Evolutionary conservation across 1,284 basidiomycete species (phyloP).

Genomic region (Pseudozyma sp.): DNA sequence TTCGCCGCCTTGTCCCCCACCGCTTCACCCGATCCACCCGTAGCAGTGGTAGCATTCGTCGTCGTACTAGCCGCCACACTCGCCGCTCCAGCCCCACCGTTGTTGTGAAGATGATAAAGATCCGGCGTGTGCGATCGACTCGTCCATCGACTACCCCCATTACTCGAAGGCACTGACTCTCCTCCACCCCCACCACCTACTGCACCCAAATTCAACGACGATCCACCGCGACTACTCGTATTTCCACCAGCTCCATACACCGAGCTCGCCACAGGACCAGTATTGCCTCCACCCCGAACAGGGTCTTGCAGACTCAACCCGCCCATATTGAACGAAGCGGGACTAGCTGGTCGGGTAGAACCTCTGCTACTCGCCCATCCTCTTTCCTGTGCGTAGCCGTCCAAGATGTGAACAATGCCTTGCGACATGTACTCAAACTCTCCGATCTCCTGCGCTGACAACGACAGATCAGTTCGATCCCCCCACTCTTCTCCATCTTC

Average conservation of each 20-base stretch:
- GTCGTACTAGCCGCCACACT: constrained; percentile 17
- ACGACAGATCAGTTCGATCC: constrained; percentile 48
- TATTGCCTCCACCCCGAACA: background rate
- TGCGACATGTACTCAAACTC: constrained; percentile 62
- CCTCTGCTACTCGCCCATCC: constrained; percentile 43
- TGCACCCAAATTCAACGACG: constrained; percentile 21
- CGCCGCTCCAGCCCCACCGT: too few species aligned
- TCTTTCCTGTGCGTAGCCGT: constrained; percentile 54
- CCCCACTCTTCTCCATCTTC: constrained; percentile 39
- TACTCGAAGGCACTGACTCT: constrained; percentile 25
- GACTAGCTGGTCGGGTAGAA: constrained; percentile 43
- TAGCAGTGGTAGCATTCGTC: constrained; percentile 10
- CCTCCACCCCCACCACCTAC: too few species aligned
- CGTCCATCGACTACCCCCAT: constrained; percentile 46
- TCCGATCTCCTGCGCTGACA: constrained; percentile 56
- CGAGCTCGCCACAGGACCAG: constrained; percentile 7
- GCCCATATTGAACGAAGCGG: constrained; percentile 28
- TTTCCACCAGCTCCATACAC: constrained; percentile 34
- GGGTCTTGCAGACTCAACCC: constrained; percentile 38
- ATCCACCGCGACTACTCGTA: constrained; percentile 21
- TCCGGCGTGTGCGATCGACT: constrained; percentile 47
- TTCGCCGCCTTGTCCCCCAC: background rate
- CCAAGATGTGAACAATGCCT: constrained; percentile 59
- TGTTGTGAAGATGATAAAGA: background rate
- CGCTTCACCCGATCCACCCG: too few species aligned